Conservation (phyloP, 169 alveolate genomes). For the Plasmodium ovale region DNA sequence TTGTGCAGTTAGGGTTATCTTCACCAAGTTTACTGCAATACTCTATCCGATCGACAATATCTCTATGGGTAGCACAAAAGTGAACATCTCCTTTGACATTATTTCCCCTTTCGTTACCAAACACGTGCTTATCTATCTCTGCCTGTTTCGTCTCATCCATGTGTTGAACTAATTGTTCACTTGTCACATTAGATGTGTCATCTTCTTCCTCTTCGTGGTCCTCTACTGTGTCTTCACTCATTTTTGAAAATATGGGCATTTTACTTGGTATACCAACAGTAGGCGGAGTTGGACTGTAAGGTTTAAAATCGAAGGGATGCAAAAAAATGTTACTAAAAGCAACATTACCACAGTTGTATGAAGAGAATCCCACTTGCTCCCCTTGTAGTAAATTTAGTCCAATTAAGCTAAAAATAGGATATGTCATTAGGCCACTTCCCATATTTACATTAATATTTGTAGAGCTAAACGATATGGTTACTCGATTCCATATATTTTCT, state of each 20-base stretch:
- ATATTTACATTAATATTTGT: conserved; percentile 81
- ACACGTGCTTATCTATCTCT: conserved; percentile 37
- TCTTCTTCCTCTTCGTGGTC: conserved; percentile 11
- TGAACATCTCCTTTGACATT: conserved; percentile 9
- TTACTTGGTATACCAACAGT: neutral
- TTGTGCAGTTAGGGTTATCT: conserved; percentile 41
- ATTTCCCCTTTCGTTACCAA: conserved; percentile 12
- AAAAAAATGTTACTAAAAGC: conserved; percentile 85
- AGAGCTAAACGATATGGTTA: conserved; percentile 80
- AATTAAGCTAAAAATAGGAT: conserved; percentile 83
- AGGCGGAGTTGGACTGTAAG: conserved; percentile 61
- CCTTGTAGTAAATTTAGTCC: conserved; percentile 77
- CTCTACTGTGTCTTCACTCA: conserved; percentile 39
- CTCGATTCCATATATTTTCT: conserved; percentile 82
- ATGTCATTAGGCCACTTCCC: conserved; percentile 77
- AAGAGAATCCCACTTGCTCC: conserved; percentile 85
- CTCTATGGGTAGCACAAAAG: conserved; percentile 71
- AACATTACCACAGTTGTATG: conserved; percentile 86
- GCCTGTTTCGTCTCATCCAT: conserved; percentile 48
- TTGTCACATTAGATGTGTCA: neutral
- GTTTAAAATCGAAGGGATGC: conserved; percentile 80
- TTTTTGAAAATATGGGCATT: conserved; percentile 44
- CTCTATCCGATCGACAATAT: conserved; percentile 34
- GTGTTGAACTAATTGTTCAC: conserved; percentile 1
- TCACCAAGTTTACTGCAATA: conserved; percentile 37